phyloP scores from a whole-genome alignment of 2,329 filamentous ascomycete species.

The Helminthosporium solani region DNA sequence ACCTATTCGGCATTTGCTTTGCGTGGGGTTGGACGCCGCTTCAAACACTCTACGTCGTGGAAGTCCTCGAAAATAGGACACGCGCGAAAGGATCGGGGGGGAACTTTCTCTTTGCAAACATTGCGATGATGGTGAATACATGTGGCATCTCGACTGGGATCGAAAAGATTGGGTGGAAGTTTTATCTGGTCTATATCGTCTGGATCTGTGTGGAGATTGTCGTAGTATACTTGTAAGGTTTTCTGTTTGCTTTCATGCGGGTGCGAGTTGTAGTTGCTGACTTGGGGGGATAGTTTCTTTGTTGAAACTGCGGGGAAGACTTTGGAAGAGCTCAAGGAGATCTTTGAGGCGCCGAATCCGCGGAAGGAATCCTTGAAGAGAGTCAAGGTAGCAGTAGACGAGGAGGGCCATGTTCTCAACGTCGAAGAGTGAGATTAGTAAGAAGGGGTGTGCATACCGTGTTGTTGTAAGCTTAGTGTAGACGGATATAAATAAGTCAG shows the following conservation, averaged over 20 bases:
- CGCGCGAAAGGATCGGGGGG: constrained; percentile 40
- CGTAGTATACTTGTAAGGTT: constrained; percentile 21
- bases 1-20: constrained; percentile 45
- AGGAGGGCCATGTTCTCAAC: constrained; percentile 26
- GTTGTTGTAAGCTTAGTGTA: too few relatives aligned
- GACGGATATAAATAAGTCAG: too few relatives aligned
- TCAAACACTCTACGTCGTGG: constrained; percentile 43
- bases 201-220: constrained; percentile 36
- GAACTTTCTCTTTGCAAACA: constrained; percentile 38
- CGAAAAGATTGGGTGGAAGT: constrained; percentile 33
- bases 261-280: neutral
- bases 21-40: constrained; percentile 45
- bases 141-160: constrained; percentile 37
- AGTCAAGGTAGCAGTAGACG: constrained; percentile 27
- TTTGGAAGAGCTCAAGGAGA: constrained; percentile 34
- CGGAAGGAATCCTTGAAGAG: constrained; percentile 25
- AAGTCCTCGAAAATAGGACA: constrained; percentile 43
- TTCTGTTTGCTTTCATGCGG: neutral
- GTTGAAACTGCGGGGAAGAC: constrained; percentile 38
- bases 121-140: constrained; percentile 38
- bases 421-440: too few relatives aligned
- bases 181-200: constrained; percentile 35
- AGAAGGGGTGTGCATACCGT: too few relatives aligned
- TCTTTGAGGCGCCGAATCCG: constrained; percentile 35
- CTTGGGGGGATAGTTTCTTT: constrained; percentile 23